Base-by-base conservation (phyloP, 768 basidiomycete genomes). In the Termitomyces sp. region DNA sequence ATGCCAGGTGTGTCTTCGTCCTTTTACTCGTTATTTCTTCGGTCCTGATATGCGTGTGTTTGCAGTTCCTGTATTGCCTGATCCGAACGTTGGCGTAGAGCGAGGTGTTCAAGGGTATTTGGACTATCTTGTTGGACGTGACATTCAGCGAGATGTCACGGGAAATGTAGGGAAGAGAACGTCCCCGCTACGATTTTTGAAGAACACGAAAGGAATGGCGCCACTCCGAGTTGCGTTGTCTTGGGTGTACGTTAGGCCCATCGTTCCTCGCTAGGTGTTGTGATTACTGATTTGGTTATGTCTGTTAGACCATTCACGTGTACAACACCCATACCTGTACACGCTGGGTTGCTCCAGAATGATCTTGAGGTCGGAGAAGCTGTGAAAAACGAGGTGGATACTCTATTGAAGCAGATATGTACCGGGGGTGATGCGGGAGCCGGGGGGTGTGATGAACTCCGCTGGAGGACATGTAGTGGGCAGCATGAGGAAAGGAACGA, bases 221-320 rank as follows among this genome's bases (percentile, higher is more conserved):
- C 76, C 86, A 4, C 72, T 90, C 4, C 74, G 79, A 22, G 74
- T 90, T 14, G 77, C 82, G 33, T 71, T 91, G 50, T 84, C 85
- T 14, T 91, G 89, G 89, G 79, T 81, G 88, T 88, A 57, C 49
- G 80, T 74, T 32, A 27, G 7, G 7, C 27, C 27, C 27, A 16
- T 40, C 10, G 12, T n/a, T 52, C 16, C 18, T 37, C 50, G n/a
- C 8, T 32, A 18, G 33, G 57, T 40, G 18, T 27, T 8, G 8
- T 46, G 18, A 3, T 30, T 22, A 22, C 26, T 57, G 32, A 30
- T 65, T 47, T 49, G 49, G 22, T 45, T 61, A 51, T 49, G 18
- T 34, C 43, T 49, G 18, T 34, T 33, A 81, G 86, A 46, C 79
- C 85, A 5, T 86, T 85, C 64, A 82, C 77, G 18, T 58, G 57